Conservation (phyloP, 2,329 filamentous ascomycete genomes). For the Penicillium nordicum region DNA sequence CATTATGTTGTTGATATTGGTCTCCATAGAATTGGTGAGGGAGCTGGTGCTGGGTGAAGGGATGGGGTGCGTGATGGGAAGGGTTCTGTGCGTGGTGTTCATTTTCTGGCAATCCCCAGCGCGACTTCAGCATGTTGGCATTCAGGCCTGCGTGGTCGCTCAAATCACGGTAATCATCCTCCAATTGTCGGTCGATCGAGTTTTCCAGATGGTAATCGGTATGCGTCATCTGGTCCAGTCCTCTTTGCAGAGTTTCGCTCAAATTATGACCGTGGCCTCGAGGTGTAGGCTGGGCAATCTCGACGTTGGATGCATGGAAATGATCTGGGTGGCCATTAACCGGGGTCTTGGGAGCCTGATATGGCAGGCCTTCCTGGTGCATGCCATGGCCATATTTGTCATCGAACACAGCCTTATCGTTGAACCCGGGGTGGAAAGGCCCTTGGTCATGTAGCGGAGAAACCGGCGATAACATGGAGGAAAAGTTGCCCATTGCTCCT, state of each 20-base stretch:
- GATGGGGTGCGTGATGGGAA: constrained; percentile 18
- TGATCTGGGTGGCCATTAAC: constrained; percentile 37
- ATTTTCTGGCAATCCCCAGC: constrained; percentile 38
- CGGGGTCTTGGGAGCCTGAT: constrained; percentile 31
- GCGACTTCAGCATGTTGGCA: constrained; percentile 33
- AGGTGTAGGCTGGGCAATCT: constrained; percentile 60
- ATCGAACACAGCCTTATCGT: constrained; percentile 29
- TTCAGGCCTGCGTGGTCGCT: constrained; percentile 25
- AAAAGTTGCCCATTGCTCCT: constrained; percentile 42
- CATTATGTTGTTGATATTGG: constrained; percentile 29
- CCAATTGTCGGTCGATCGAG: constrained; percentile 72
- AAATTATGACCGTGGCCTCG: constrained; percentile 67
- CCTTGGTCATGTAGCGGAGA: constrained; percentile 59
- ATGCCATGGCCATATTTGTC: constrained; percentile 26
- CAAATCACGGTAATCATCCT: constrained; percentile 63
- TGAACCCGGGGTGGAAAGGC: constrained; percentile 34
- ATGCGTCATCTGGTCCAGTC: constrained; percentile 64
- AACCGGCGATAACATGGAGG: constrained; percentile 58
- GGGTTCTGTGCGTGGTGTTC: constrained; percentile 25
- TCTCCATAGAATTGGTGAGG: constrained; percentile 37
- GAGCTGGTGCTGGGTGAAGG: constrained; percentile 29
- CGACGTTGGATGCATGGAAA: constrained; percentile 43
- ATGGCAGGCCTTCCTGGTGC: constrained; percentile 23
- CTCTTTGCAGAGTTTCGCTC: constrained; percentile 73
- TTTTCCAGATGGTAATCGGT: constrained; percentile 82